A percentile compares a stretch with the other conserved stretches of the same genome.
Evolutionary conservation across 306 rosid genomes (phyloP).

Genomic region (Vigna nakashimae): DNA sequence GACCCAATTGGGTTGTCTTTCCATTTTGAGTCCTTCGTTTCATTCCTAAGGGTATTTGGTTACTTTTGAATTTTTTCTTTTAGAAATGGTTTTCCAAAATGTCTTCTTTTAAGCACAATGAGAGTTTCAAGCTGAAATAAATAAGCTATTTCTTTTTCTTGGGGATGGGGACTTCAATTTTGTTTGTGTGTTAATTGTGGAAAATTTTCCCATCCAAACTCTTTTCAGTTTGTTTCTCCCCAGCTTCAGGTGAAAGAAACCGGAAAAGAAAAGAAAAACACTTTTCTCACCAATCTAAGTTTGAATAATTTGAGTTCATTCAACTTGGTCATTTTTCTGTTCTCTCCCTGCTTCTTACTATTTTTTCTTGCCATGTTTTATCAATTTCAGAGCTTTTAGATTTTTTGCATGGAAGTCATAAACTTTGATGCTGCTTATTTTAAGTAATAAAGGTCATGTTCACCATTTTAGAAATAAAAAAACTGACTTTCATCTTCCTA

Average conservation of each 20-base stretch:
- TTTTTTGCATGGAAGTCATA: slow-evolving; percentile 26
- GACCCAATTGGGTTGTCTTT: not conserved
- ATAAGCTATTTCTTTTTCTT: slow-evolving; percentile 2
- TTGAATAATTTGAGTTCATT: slow-evolving; percentile 15
- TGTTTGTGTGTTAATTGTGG: slow-evolving; percentile 2
- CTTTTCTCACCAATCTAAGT: not conserved
- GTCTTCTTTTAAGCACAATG: not conserved
- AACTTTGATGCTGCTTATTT: slow-evolving; percentile 23
- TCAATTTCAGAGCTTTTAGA: slow-evolving; percentile 44
- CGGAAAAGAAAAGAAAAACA: not conserved
- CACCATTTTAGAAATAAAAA: not conserved
- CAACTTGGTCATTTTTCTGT: slow-evolving; percentile 26
- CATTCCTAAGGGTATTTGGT: slow-evolving; percentile 14
- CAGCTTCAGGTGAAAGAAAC: not conserved
- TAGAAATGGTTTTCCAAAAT: not conserved
- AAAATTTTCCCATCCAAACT: slow-evolving; percentile 17
- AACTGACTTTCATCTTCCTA: slow-evolving; percentile 1
- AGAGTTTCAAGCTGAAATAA: slow-evolving; percentile 23
- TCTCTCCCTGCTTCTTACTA: slow-evolving; percentile 15
- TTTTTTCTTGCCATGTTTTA: not conserved
- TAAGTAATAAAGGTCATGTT: slow-evolving; percentile 4
- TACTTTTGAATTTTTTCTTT: not conserved
- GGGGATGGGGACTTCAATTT: not conserved
- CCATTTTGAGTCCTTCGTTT: slow-evolving; percentile 17
- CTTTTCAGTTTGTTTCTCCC: slow-evolving; percentile 22